Evolutionary conservation across 2,329 filamentous ascomycete species (phyloP).

Genomic region (Cytospora piceicola): DNA sequence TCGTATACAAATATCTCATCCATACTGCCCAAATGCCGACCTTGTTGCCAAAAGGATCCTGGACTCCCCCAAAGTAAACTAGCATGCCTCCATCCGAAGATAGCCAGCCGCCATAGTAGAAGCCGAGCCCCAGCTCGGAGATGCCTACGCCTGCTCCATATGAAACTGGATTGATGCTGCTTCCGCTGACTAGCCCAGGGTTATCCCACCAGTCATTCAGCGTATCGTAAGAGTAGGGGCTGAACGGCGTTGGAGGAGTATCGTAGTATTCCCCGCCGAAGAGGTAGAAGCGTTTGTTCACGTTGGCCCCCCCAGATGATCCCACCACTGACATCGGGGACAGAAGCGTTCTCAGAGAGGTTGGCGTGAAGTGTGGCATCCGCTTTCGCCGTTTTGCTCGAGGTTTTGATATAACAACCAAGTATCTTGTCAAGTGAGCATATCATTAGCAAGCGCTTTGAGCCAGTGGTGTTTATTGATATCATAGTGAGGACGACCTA

Average conservation of each 20-base stretch:
- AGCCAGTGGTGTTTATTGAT: not conserved
- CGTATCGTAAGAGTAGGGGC: conserved; percentile 62
- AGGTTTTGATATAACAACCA: conserved; percentile 63
- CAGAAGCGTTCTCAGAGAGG: conserved; percentile 59
- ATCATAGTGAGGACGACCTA: conserved; percentile 41
- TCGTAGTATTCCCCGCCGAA: conserved; percentile 62
- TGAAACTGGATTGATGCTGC: conserved; percentile 50
- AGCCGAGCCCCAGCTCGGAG: conserved; percentile 58
- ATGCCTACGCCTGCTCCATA: conserved; percentile 62
- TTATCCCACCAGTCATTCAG: conserved; percentile 60
- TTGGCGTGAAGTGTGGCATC: conserved; percentile 61
- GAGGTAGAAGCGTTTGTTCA: conserved; percentile 66
- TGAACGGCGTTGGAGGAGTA: conserved; percentile 49
- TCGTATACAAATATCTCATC: conserved; percentile 63
- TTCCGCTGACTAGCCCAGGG: conserved; percentile 43
- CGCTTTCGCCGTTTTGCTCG: conserved; percentile 46
- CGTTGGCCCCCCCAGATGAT: conserved; percentile 61
- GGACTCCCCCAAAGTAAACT: conserved; percentile 65
- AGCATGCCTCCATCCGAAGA: conserved; percentile 63
- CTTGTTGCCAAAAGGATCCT: conserved; percentile 53
- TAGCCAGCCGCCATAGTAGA: conserved; percentile 66
- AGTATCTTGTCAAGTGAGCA: conserved; percentile 45
- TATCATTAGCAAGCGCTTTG: conserved; percentile 3
- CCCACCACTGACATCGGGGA: conserved; percentile 54
- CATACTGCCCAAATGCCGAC: conserved; percentile 50